Evolutionary conservation across 805 yeast species (phyloP), one percentile per base, ranked within the genome.

Genomic region (Danielia reshetovae): DNA sequence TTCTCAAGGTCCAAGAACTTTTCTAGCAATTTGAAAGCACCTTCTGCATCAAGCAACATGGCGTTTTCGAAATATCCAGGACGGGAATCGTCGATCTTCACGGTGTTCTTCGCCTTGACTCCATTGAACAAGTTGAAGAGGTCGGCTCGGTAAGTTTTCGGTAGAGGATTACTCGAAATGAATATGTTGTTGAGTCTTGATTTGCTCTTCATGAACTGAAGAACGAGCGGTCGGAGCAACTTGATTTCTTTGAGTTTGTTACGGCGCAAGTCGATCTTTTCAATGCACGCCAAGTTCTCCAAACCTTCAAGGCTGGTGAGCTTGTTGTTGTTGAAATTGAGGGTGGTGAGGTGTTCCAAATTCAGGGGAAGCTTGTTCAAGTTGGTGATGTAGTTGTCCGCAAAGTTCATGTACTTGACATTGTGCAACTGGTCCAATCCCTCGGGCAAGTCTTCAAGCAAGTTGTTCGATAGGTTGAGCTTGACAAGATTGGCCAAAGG

Each of bases 41-140:
- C 60, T 41, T 71, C 76, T 2, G 69, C 59, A 42, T 75, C 81
- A 33, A 76, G 57, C 18, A 77, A 54, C 46, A 76, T 50, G 21
- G 81, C 71, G 14, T 74, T 65, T 54, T 77, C 83, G 55, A 77
- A 74, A 36, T 77, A 74, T 1, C 82, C 81, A 0, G 83, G 82
- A 34, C 72, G 54, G 3, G 81, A 74, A 28, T 79, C 81, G 50
- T 77, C 82, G 24, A 77, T 71, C 44, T 72, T 72, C 39, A 77
- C 49, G 6, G 49, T 49, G 42, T 74, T 74, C 16, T 62, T 60
- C 39, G 68, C 69, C 37, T 62, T 67, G 25, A 73, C 70, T 7
- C 80, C 81, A 48, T 75, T 75, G 44, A 74, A 62, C 32, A 77
- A 52, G 51, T 77, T 76, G 56, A 77, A 77, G 10, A 77, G 49